These are phyloP conservation scores for Fonsecaea erecta DNA, from an alignment of 2,329 filamentous ascomycete species.

Conservation along the genomic window DNA sequence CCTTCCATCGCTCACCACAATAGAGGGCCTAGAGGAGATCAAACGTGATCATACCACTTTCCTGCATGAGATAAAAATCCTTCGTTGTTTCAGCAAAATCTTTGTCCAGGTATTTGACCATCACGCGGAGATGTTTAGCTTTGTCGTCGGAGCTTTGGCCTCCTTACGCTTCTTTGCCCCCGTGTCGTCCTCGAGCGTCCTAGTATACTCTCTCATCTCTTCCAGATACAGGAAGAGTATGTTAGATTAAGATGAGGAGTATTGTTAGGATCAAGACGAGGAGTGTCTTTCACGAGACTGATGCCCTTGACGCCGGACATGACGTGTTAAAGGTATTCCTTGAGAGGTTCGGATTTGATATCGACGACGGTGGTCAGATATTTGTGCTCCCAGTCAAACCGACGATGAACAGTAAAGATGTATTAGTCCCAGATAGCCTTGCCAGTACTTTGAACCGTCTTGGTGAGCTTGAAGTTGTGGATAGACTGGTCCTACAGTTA, in stretches of 20 bases:
- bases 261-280: slow-evolving; percentile 72
- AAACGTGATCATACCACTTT: slow-evolving; percentile 68
- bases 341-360: slow-evolving; percentile 80
- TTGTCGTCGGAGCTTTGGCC: slow-evolving; percentile 47
- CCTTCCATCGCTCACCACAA: too few species aligned
- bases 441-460: slow-evolving; percentile 67
- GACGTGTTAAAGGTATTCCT: slow-evolving; percentile 70
- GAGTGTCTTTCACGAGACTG: slow-evolving; percentile 78
- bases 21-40: slow-evolving; percentile 87
- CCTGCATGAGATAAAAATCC: slow-evolving; percentile 77
- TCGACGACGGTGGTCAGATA: slow-evolving; percentile 76
- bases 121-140: slow-evolving; percentile 64
- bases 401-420: slow-evolving; percentile 80
- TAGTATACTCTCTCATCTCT: slow-evolving; percentile 69
- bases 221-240: slow-evolving; percentile 77
- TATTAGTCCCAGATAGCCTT: slow-evolving; percentile 74
- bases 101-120: slow-evolving; percentile 75
- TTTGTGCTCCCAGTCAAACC: slow-evolving; percentile 83
- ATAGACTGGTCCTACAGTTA: slow-evolving; percentile 62
- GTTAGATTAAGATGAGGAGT: too few species aligned
- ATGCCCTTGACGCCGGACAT: slow-evolving; percentile 79
- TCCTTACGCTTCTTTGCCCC: slow-evolving; percentile 50
- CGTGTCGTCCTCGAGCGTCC: slow-evolving; percentile 69
- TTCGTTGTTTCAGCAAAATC: slow-evolving; percentile 81
- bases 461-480: slow-evolving; percentile 70